Evolutionary conservation across 2,329 filamentous ascomycete species (phyloP).

Genomic region (Meredithiella fracta): DNA sequence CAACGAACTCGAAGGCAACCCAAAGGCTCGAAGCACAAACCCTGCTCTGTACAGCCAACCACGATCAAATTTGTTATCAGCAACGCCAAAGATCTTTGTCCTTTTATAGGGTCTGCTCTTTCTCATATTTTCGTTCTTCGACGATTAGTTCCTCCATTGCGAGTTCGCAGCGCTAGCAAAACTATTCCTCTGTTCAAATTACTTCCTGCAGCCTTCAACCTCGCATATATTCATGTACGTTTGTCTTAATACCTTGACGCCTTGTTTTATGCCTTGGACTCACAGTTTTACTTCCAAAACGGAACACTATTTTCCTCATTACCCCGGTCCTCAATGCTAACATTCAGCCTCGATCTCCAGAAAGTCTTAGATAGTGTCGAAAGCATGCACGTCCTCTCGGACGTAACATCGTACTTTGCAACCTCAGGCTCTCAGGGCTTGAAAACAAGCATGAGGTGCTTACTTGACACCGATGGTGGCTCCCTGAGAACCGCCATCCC

Average conservation of each 20-base stretch:
- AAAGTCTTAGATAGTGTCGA: constrained; percentile 5
- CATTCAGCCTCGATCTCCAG: constrained; percentile 2
- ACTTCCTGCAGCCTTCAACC: constrained; percentile 12
- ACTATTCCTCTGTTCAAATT: constrained; percentile 9
- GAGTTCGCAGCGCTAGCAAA: constrained; percentile 16
- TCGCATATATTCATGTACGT: constrained; percentile 9
- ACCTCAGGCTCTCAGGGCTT: constrained; percentile 11
- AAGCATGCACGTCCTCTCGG: constrained; percentile 12
- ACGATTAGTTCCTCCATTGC: background rate
- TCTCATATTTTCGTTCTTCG: constrained; percentile 5
- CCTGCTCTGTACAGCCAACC: background rate
- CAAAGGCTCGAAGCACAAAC: background rate
- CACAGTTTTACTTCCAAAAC: background rate
- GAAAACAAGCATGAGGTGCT: constrained; percentile 5
- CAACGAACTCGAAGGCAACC: background rate
- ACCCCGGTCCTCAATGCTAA: background rate
- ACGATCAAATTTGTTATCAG: background rate
- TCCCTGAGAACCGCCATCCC: constrained; percentile 2
- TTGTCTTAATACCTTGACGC: too few relatives aligned
- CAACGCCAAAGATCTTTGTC: background rate
- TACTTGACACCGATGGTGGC: background rate
- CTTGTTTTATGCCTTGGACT: too few relatives aligned
- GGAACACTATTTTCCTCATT: too few relatives aligned
- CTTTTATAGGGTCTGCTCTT: constrained; percentile 3
- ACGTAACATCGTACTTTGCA: constrained; percentile 13